These are phyloP conservation scores for Phanerochaete sordida DNA, from an alignment of 768 basidiomycete genomes.

Conservation along the genomic window DNA sequence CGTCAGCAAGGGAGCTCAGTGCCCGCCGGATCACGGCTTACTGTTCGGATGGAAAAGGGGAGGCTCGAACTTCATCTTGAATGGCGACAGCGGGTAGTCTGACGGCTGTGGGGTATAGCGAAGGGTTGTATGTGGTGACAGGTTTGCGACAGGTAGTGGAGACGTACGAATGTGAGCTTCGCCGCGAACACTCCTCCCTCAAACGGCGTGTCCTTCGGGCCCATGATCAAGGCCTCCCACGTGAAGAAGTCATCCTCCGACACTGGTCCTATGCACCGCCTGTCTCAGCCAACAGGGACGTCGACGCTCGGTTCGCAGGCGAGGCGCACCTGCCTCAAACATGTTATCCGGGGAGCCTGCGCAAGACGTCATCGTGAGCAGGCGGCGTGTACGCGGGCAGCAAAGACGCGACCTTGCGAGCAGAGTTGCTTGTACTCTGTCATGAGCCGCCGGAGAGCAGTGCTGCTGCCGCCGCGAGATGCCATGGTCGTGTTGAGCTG, in stretches of 20 bases:
- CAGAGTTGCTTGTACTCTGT: slow-evolving; percentile 89
- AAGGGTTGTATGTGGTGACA: background rate
- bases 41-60: slow-evolving; percentile 97
- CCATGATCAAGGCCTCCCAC: slow-evolving; percentile 93
- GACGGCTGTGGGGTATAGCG: slow-evolving; percentile 50
- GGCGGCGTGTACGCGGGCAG: background rate
- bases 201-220: slow-evolving; percentile 93
- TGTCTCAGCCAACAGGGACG: background rate
- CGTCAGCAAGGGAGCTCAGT: background rate
- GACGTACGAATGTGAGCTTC: slow-evolving; percentile 84
- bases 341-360: slow-evolving; percentile 87
- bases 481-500: slow-evolving; percentile 35
- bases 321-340: slow-evolving; percentile 81
- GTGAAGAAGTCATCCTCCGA: slow-evolving; percentile 93
- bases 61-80: slow-evolving; percentile 99
- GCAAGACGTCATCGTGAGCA: background rate
- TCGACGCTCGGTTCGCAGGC: background rate
- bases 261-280: slow-evolving; percentile 59
- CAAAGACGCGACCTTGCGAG: slow-evolving; percentile 51
- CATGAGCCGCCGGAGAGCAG: slow-evolving; percentile 85
- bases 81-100: slow-evolving; percentile 96
- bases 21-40: slow-evolving; percentile 35
- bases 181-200: slow-evolving; percentile 96
- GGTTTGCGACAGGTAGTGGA: background rate
- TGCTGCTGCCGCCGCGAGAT: slow-evolving; percentile 54